These are phyloP conservation scores for Melastoma candidum DNA, from an alignment of 441 rosid genomes.

Conservation along the genomic window DNA sequence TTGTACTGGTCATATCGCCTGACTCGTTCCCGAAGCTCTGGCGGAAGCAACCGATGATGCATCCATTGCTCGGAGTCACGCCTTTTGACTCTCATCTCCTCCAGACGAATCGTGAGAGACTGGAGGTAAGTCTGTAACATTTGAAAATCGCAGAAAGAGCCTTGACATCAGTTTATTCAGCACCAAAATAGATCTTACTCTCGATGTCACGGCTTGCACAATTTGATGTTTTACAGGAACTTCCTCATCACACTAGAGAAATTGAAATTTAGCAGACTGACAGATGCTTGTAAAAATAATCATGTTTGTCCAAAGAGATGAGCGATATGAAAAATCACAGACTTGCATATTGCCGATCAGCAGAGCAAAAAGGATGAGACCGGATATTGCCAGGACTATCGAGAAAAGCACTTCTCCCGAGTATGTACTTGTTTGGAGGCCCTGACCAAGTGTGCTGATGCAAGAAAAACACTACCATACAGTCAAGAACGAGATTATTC, in stretches of 20 bases:
- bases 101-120: slow-evolving; percentile 48
- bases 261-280: slow-evolving; percentile 26
- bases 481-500: too few relatives aligned
- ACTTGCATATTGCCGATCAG: slow-evolving; percentile 91
- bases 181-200: slow-evolving; percentile 10
- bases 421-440: slow-evolving; percentile 70
- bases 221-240: not conserved
- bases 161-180: slow-evolving; percentile 7
- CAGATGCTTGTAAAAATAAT: not conserved
- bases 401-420: slow-evolving; percentile 68
- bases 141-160: not conserved
- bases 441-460: slow-evolving; percentile 77
- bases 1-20: slow-evolving; percentile 46
- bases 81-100: slow-evolving; percentile 62
- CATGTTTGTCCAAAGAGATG: not conserved
- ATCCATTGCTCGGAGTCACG: slow-evolving; percentile 65
- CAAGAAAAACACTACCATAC: slow-evolving; percentile 3
- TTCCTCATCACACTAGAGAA: slow-evolving; percentile 86
- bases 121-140: slow-evolving; percentile 43
- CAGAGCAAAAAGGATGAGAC: slow-evolving; percentile 80
- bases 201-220: too few relatives aligned
- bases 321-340: too few relatives aligned
- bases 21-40: slow-evolving; percentile 28
- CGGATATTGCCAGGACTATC: slow-evolving; percentile 58
- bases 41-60: slow-evolving; percentile 54